Percentiles rank a stretch among this genome's conserved stretches.
Conservation (phyloP, 768 basidiomycete genomes). For the Fibroporia radiculosa region DNA sequence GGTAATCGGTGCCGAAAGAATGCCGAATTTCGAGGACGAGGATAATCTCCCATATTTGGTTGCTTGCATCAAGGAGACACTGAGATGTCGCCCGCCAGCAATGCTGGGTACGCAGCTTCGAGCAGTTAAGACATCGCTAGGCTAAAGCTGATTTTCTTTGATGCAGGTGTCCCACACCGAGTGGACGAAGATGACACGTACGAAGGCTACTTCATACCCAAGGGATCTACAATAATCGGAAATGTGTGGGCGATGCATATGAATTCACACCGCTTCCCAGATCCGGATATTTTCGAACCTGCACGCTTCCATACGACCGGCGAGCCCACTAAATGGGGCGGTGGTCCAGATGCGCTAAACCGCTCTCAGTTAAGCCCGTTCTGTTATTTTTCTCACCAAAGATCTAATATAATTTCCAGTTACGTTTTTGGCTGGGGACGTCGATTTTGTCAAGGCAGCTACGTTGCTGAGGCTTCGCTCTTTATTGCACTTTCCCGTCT, state of each 20-base stretch:
- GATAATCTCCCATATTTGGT: constrained; percentile 44
- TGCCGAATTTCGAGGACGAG: constrained; percentile 50
- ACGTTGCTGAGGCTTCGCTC: constrained; percentile 12
- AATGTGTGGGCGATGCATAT: constrained; percentile 21
- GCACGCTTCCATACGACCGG: constrained; percentile 13
- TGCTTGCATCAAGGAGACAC: constrained; percentile 40
- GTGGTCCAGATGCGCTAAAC: constrained; percentile 5
- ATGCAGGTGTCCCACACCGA: constrained; percentile 15
- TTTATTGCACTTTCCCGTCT: constrained; percentile 10
- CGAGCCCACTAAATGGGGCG: constrained; percentile 6
- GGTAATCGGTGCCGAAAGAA: constrained; percentile 36
- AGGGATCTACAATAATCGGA: constrained; percentile 16
- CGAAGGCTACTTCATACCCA: constrained; percentile 21
- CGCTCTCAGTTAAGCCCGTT: constrained; percentile 5
- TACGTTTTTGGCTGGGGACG: constrained; percentile 15
- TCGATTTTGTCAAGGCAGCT: constrained; percentile 12
- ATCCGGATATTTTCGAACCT: constrained; percentile 16
- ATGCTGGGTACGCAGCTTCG: constrained; percentile 7
- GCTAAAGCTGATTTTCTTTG: background rate
- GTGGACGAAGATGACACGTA: constrained; percentile 18
- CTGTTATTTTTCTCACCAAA: too few species aligned
- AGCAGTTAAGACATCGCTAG: too few species aligned
- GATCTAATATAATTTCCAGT: constrained; percentile 4
- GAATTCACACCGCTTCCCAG: constrained; percentile 13
- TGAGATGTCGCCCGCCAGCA: constrained; percentile 1